These are phyloP conservation scores for Fagus crenata DNA, from an alignment of 306 rosid species.

Conservation along the genomic window DNA sequence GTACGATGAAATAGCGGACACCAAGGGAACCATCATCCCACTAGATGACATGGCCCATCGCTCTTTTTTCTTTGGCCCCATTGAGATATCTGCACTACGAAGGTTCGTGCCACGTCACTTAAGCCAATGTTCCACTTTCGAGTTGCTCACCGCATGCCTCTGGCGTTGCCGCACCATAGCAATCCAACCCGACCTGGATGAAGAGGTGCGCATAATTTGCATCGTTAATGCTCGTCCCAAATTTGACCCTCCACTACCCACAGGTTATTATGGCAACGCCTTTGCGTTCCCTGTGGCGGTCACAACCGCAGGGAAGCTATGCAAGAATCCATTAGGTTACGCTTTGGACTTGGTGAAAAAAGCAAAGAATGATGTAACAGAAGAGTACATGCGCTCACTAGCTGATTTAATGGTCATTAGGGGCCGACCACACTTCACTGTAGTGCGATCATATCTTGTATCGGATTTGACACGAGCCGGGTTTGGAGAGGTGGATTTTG, in stretches of 20 bases:
- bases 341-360: constrained; percentile 51
- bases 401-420: constrained; percentile 51
- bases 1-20: constrained; percentile 45
- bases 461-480: constrained; percentile 57
- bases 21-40: constrained; percentile 45
- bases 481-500: constrained; percentile 49
- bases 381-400: constrained; percentile 59
- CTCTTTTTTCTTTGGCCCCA: constrained; percentile 52
- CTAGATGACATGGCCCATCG: constrained; percentile 49
- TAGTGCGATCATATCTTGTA: constrained; percentile 43
- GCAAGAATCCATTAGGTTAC: constrained; percentile 43
- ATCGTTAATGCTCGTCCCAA: constrained; percentile 39
- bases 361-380: constrained; percentile 44
- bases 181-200: constrained; percentile 12
- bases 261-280: constrained; percentile 59
- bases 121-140: constrained; percentile 42
- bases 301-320: constrained; percentile 42
- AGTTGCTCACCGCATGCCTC: constrained; percentile 45
- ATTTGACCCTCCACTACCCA: constrained; percentile 51
- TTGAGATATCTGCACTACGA: constrained; percentile 45
- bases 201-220: constrained; percentile 56
- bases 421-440: constrained; percentile 46
- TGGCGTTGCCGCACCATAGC: constrained; percentile 65
- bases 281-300: constrained; percentile 46
- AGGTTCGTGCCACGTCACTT: constrained; percentile 31